Percentiles rank a stretch among this genome's conserved stretches.
phyloP scores from a whole-genome alignment of 768 basidiomycete genomes.

The Suillus subluteus region DNA sequence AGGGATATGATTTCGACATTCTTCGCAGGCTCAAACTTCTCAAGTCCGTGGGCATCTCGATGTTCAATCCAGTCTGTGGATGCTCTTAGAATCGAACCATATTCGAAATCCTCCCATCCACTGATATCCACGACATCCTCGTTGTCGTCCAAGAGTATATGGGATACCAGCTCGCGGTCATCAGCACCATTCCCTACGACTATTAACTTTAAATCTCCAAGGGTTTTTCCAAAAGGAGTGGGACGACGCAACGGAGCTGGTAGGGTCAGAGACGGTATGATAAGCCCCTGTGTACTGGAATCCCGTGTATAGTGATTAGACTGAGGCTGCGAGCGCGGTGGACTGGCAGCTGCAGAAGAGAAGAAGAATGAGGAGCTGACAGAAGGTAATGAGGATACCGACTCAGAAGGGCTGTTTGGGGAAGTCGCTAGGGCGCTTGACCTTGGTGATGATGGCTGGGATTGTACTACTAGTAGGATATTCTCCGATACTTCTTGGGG shows the following conservation, averaged over 20 bases:
- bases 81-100: slow-evolving; percentile 52
- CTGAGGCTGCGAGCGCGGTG: slow-evolving; percentile 52
- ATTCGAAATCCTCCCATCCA: slow-evolving; percentile 53
- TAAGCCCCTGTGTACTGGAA: slow-evolving; percentile 51
- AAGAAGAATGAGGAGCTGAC: slow-evolving; percentile 79
- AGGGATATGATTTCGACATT: slow-evolving; percentile 67
- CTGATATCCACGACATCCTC: slow-evolving; percentile 70
- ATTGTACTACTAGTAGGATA: slow-evolving; percentile 23
- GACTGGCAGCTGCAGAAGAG: slow-evolving; percentile 72
- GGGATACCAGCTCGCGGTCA: slow-evolving; percentile 41
- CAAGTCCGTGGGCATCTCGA: slow-evolving; percentile 63
- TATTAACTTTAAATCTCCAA: slow-evolving; percentile 63
- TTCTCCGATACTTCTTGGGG: slow-evolving; percentile 24
- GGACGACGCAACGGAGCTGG: slow-evolving; percentile 65
- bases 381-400: slow-evolving; percentile 71
- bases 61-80: slow-evolving; percentile 79
- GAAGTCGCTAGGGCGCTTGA: slow-evolving; percentile 58
- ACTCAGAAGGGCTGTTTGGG: slow-evolving; percentile 64
- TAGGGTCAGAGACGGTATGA: slow-evolving; percentile 70
- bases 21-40: slow-evolving; percentile 64
- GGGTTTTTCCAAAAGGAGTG: slow-evolving; percentile 68
- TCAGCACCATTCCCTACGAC: slow-evolving; percentile 50
- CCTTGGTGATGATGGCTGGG: slow-evolving; percentile 51
- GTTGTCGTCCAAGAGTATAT: slow-evolving; percentile 61
- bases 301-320: slow-evolving; percentile 41